Percentiles rank a stretch among this genome's conserved stretches.
Evolutionary conservation across 2,329 filamentous ascomycete genomes (phyloP).

Genomic region (Orbilia javanica): DNA sequence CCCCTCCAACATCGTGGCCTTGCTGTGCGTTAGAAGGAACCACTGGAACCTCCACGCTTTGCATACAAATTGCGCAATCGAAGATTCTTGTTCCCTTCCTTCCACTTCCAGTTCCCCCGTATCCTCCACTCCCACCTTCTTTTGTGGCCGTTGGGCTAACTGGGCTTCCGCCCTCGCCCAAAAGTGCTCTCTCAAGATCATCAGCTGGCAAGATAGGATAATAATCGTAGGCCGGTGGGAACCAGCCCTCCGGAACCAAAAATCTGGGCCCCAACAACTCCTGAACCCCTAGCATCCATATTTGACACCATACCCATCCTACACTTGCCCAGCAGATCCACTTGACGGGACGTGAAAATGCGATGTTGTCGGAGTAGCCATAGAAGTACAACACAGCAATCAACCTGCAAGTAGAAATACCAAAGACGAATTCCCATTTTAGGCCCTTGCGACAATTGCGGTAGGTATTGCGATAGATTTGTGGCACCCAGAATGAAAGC

Average conservation of each 20-base stretch:
- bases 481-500: slow-evolving; percentile 90
- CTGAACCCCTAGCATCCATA: slow-evolving; percentile 82
- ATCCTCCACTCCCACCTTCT: slow-evolving; percentile 48
- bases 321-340: slow-evolving; percentile 74
- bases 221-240: slow-evolving; percentile 82
- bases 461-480: slow-evolving; percentile 82
- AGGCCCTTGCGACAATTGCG: slow-evolving; percentile 71
- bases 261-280: slow-evolving; percentile 89
- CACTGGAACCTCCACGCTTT: slow-evolving; percentile 89
- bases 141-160: slow-evolving; percentile 65
- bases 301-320: slow-evolving; percentile 89
- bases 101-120: slow-evolving; percentile 64
- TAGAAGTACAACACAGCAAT: slow-evolving; percentile 90
- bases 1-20: slow-evolving; percentile 62
- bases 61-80: slow-evolving; percentile 95
- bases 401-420: slow-evolving; percentile 82
- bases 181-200: slow-evolving; percentile 74
- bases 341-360: slow-evolving; percentile 80
- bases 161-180: slow-evolving; percentile 60
- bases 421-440: slow-evolving; percentile 89
- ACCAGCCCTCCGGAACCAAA: slow-evolving; percentile 75
- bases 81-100: slow-evolving; percentile 71
- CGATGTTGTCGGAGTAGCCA: slow-evolving; percentile 79
- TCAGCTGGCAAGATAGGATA: slow-evolving; percentile 89
- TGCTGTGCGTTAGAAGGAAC: slow-evolving; percentile 67